Base-by-base conservation (phyloP, 2,329 filamentous ascomycete genomes). In the Exutisphaerella laricina region DNA sequence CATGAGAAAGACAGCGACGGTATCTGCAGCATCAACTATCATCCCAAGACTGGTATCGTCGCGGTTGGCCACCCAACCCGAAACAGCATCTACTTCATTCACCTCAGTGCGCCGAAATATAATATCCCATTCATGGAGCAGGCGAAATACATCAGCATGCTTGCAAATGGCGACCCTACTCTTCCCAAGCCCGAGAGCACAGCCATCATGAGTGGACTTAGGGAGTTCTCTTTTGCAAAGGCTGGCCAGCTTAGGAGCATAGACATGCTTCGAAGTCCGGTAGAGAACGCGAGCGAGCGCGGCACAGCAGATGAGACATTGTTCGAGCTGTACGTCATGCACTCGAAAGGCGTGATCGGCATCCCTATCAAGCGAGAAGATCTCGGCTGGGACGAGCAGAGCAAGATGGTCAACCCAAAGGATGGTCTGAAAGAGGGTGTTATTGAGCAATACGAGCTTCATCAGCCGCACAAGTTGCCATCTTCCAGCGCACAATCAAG, bases 1-100 rank as follows among this genome's bases (percentile, higher is more conserved):
- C 90, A 98, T 62, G 56, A 58, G 38, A 58, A 60, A 37, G 86
- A 86, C 69, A 94, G 92, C 61, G 90, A 97, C 64, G 88, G 88
- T n/a, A 90, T 97, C 48, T 98, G 92, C 74, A 97, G 89, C 63
- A 85, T 98, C 61, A 83, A 85, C 61, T 98, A 97, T 65, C 89
- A 98, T 64, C 84, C 92, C 4, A 78, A 81, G 51, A 92, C 89
- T 21, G 89, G 90, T 45, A 94, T 97, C 70, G 85, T 98, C 61
- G 80, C 94, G 48, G 85, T 98, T 48, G 94, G 90, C 25, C 92
- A 98, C 60, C 92, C 94, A 8, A 97, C 90, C 1, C 82, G 92
- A 51, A 98, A 98, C 70, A 96, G 89, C 5, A 82, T 98, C 65
- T 98, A 96, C 71, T 94, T 98, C 69, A 80, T 96, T 38, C 90